Percentiles rank a stretch among this genome's conserved stretches.
Evolutionary conservation across 176 grass and related monocot species (phyloP).

Genomic region (Ampelocalamus luodianensis): DNA sequence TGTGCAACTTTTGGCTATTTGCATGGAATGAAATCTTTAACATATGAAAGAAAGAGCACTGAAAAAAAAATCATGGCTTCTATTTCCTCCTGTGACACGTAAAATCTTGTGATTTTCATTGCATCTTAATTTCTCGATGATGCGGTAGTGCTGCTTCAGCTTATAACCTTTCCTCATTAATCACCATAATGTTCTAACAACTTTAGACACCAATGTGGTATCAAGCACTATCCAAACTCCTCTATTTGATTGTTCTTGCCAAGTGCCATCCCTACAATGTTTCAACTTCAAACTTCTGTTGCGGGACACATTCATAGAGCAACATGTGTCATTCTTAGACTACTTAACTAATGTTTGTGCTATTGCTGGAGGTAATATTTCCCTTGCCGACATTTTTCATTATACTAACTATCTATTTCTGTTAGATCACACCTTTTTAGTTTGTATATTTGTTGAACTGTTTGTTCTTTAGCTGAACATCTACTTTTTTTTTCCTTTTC

Average conservation of each 20-base stretch:
- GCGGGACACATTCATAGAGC: no score
- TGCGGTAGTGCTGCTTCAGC: neutral
- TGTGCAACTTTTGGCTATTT: constrained; percentile 17
- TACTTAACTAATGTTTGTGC: no score
- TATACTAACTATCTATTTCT: no score
- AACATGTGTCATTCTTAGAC: no score
- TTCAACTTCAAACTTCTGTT: constrained; percentile 16
- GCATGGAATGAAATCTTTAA: neutral
- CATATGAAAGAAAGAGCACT: constrained; percentile 15
- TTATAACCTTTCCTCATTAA: neutral
- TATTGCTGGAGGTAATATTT: no score
- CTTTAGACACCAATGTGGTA: neutral
- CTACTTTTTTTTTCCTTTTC: no score
- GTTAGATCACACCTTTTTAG: no score
- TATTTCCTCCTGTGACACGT: neutral
- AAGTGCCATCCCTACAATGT: neutral
- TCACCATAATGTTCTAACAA: neutral
- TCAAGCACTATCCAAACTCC: neutral
- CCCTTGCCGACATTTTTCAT: no score
- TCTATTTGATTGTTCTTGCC: constrained; percentile 25
- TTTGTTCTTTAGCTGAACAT: no score
- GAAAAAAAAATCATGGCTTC: constrained; percentile 4
- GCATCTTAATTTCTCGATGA: neutral
- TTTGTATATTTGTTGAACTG: no score
- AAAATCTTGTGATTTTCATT: constrained; percentile 29